Base-by-base conservation (phyloP, 2,329 filamentous ascomycete genomes). In the Apiospora marii region DNA sequence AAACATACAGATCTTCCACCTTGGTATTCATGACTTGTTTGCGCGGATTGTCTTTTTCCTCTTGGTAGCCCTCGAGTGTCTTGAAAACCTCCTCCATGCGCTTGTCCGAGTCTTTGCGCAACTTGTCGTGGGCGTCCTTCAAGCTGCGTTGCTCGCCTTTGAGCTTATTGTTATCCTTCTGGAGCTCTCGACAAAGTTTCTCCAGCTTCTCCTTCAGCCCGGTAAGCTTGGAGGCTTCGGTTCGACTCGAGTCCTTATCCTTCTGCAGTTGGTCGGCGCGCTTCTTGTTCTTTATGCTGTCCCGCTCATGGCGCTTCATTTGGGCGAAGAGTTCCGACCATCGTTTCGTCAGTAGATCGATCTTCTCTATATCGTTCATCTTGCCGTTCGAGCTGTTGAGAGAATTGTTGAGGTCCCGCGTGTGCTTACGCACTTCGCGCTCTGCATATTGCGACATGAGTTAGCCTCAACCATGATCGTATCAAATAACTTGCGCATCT, bases 111-210 rank as follows among this genome's bases (percentile, higher is more conserved):
- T 94, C 92, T 74, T 92, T 88, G 70, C 94, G 92, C 71, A 94
- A 95, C 76, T 92, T 91, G 75, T 94, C 94, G 80, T 98, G 94
- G 58, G 90, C 93, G 76, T 96, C 95, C 78, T 96, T 93, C 41
- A 98, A 88, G 70, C 94, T 94, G 80, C 97, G 96, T 82, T 98
- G 97, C 83, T 99, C 96, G 84, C 95, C 93, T 92, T 98, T 98
- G 76, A 99, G 91, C 84, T 97, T 97, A 84, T 98, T 98, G 83
- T 99, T 99, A 80, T 99, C 96, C 78, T 96, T 93, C 74, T 97
- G 96, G 71, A 99, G 88, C 82, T 99, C 96, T 72, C 96, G 89
- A 79, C 95, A 98, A 44, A 99, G 87, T 81, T 98, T 99, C 84
- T 99, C 96, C 67, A 99, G 87, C 84, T 98, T 98, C 82, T 98